Conservation (phyloP, 1,139 yeast species). For the Geotrichum aggregatum region DNA sequence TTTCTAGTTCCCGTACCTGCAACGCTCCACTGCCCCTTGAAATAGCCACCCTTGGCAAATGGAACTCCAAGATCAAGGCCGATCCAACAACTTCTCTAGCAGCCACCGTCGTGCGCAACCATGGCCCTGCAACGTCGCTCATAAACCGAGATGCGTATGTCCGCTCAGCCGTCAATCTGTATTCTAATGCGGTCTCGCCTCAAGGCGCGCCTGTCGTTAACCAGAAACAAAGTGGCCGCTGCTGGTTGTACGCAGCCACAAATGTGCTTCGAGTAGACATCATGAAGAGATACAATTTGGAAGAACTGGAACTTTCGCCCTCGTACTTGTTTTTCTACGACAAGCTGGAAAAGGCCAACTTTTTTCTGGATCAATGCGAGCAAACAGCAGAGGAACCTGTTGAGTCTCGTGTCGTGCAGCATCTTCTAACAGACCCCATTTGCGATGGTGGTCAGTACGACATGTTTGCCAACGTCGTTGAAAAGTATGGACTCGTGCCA, state of each 20-base stretch:
- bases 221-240: slow-evolving; percentile 72
- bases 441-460: slow-evolving; percentile 85
- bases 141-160: slow-evolving; percentile 46
- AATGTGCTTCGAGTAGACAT: slow-evolving; percentile 64
- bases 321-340: slow-evolving; percentile 68
- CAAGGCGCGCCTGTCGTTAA: slow-evolving; percentile 71
- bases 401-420: slow-evolving; percentile 64
- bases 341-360: slow-evolving; percentile 70
- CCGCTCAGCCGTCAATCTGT: slow-evolving; percentile 43
- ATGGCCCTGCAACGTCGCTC: slow-evolving; percentile 38
- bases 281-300: slow-evolving; percentile 57
- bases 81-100: slow-evolving; percentile 34
- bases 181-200: slow-evolving; percentile 55
- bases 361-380: slow-evolving; percentile 69
- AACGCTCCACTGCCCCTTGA: slow-evolving; percentile 7
- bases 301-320: slow-evolving; percentile 72
- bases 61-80: slow-evolving; percentile 30
- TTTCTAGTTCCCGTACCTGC: neutral
- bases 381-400: slow-evolving; percentile 54
- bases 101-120: slow-evolving; percentile 36
- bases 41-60: slow-evolving; percentile 23
- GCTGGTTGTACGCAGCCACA: slow-evolving; percentile 84
- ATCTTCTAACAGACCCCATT: slow-evolving; percentile 58
- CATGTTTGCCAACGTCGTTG: slow-evolving; percentile 68
- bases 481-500: slow-evolving; percentile 77